Evolutionary conservation across 495 filamentous ascomycete species (phyloP), one percentile per base, ranked within the genome.

Genomic region (Neurospora hispaniola): DNA sequence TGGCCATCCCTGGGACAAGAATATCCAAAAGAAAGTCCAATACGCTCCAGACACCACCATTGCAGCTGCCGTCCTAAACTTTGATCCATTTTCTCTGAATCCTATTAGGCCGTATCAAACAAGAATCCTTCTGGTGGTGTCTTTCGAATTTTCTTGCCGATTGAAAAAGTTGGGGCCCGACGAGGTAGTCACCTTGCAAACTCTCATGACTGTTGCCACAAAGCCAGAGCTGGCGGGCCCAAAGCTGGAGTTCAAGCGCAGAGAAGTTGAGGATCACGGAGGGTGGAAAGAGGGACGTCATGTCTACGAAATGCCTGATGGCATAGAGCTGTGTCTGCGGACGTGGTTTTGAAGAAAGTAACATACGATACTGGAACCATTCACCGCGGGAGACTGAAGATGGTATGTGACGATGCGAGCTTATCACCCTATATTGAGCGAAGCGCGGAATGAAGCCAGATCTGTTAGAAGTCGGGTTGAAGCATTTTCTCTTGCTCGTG

Each of bases 401-500:
- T 46, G 20, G 44, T 3, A 10, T 46, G 4, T 9, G 44, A 48
- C n/a, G 44, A 4, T 11, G n/a, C n/a, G 5, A 46, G 4, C 18
- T 42, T 46, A 10, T 46, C 18, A 46, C 9, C n/a, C 0, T 48
- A 48, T 48, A 48, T 9, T 5, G 10, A 23, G 46, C 9, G 9
- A 23, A 48, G 46, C n/a, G 1, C 9, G n/a, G 2, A 10, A 23
- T 23, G n/a, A 23, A 48, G 46, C 46, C 10, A 11, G 11, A 44
- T 44, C 46, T 5, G 9, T 23, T 48, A 11, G 0, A 20, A 27
- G 27, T 69, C 66, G 2, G 79, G 70, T 16, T 42, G 39, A 35
- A 77, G 71, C 42, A 2, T 8, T 9, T 14, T 69, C 20, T 77
- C 42, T 3, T 23, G 72, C 12, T 59, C 73, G n/a, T 62, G 35